Evolutionary conservation across 169 alveolate genomes (phyloP), one percentile per base, ranked within the genome.

Genomic region (Fabrea salina): DNA sequence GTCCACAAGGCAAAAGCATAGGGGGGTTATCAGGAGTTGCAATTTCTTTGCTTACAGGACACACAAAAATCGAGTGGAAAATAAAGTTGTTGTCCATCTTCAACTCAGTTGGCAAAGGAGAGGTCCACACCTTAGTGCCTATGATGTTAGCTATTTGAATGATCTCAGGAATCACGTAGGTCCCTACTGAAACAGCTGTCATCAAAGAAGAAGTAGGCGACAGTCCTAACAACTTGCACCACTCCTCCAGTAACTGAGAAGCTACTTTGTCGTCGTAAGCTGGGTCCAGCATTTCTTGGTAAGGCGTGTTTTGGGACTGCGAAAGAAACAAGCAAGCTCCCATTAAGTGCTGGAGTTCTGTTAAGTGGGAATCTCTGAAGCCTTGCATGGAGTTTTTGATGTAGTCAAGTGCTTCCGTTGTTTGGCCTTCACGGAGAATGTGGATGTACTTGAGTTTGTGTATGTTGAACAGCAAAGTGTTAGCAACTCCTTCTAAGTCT

Each of bases 11-110:
- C 49, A 93, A 56, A 6, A 90, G 68, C 70, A 85, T 77, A 25
- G 96, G 94, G 4, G 92, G 89, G 79, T 93, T 88, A 59, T 86
- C 91, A 30, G 83, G 84, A 0, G 83, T 54, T 1, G 85, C 40
- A 16, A 86, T 83, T 66, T 93, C 96, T 80, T 90, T 93, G 4
- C 94, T 82, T 32, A 93, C 94, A 19, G 97, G 97, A 49, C 97
- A 93, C 0, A 93, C 88, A 75, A 93, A 91, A 39, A 89, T 75
- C 33, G 89, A 83, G 82, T 93, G 97, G 78, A 72, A 93, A 33
- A 81, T 84, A 66, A 86, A 86, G 56, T 90, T 91, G 40, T 79
- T 78, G 32, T 93, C 94, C 33, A 90, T 58, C 58, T 89, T 81
- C 11, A 91, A 79, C 53, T 91, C 96, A 27, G 74, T 74, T 0